These are phyloP conservation scores for Puccinellia tenuiflora DNA, from an alignment of 176 grass and related monocot genomes.

Conservation along the genomic window DNA sequence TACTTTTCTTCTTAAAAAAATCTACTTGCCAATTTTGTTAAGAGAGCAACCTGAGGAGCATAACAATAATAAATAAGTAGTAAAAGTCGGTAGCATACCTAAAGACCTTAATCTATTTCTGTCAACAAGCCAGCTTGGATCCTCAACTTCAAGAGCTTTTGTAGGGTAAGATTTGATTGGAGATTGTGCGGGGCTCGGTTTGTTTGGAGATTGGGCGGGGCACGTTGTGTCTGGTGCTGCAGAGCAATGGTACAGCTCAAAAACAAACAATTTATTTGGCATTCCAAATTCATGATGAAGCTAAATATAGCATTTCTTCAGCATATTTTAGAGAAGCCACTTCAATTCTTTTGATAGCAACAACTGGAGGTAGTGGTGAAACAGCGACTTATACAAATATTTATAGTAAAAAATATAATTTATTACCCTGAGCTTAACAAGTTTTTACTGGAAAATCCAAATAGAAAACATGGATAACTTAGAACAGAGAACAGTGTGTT, in stretches of 20 bases:
- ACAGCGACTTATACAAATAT: background rate
- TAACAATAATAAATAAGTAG: background rate
- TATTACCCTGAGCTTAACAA: background rate
- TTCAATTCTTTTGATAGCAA: background rate
- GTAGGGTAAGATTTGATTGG: background rate
- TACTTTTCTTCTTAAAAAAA: background rate
- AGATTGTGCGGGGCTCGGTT: constrained; percentile 20
- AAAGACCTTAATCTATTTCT: constrained; percentile 66
- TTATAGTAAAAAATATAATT: background rate
- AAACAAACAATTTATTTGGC: background rate
- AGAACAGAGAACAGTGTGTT: background rate
- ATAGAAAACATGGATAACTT: constrained; percentile 1
- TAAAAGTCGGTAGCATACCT: constrained; percentile 39
- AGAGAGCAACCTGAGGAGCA: background rate
- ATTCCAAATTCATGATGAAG: constrained; percentile 13
- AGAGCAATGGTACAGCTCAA: background rate
- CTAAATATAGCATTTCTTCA: background rate
- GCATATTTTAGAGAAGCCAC: constrained; percentile 5
- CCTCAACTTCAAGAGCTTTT: constrained; percentile 61
- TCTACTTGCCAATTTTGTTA: background rate
- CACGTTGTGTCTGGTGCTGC: constrained; percentile 5
- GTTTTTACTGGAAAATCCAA: constrained; percentile 12
- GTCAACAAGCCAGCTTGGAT: constrained; percentile 67
- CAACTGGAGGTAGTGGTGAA: background rate
- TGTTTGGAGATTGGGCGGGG: constrained; percentile 29